Base-by-base conservation (phyloP, 129 eudicot genomes). In the Erigeron canadensis region DNA sequence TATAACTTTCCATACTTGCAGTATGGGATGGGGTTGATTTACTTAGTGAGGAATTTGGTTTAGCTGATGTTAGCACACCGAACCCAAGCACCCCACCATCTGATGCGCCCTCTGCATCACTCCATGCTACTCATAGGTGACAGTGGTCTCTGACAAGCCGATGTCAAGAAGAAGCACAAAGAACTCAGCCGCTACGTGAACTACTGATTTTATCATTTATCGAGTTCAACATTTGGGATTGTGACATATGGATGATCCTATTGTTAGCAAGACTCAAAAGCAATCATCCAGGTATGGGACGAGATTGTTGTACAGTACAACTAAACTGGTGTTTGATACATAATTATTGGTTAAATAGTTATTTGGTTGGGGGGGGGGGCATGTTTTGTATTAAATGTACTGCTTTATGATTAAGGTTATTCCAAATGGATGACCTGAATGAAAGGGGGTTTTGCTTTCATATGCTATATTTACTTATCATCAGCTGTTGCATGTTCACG, bases 1-100 rank as follows among this genome's bases (percentile, higher is more conserved):
- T 28, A 18, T 44, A 37, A 62, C 5, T 59, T 59, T 28, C 16
- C 41, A 34, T 62, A 39, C 11, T 62, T 62, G 11, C 67, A 67
- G 63, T 76, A 80, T 88, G 91, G 96, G 77, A 79, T 63, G 85
- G 65, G 21, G 68, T 57, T 17, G 71, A 79, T 71, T 37, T 85
- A 41, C 81, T 85, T 64, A 12, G 48, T 38, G 89, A 88, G 63
- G 84, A 75, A 17, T 81, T 80, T 64, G 83, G 64, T 70, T 63
- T 88, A 82, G 81, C 51, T 74, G 84, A 77, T 47, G 66, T 80
- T 51, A 65, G 82, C 54, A 66, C 79, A 34, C 78, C 82, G 22
- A 77, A 42, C 18, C 79, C 84, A 63, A 81, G 72, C 18, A 71
- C 79, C 43, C 67, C 43, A 38, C 67, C 21, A 37, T 62, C 67